Percentiles rank a stretch among this genome's conserved stretches.
These are phyloP conservation scores for Cladobotryum protrusum DNA, from an alignment of 2,329 filamentous ascomycete species.

Conservation along the genomic window DNA sequence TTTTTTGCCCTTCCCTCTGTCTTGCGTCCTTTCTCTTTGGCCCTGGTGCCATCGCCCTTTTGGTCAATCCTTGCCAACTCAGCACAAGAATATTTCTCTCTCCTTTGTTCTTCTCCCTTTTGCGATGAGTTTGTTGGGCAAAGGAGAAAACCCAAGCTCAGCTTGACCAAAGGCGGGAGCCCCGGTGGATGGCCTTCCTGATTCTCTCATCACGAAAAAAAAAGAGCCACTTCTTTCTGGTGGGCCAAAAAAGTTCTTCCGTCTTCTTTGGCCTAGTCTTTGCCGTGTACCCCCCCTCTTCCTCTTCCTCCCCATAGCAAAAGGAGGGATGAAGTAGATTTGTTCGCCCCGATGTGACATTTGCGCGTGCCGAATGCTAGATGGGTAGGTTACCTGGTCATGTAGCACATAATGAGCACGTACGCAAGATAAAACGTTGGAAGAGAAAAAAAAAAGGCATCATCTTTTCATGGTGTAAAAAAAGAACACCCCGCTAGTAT, in stretches of 20 bases:
- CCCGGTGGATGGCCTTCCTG: too few species aligned
- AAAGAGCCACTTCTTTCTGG: too few species aligned
- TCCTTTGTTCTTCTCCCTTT: too few species aligned
- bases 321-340: too few species aligned
- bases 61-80: slow-evolving; percentile 8
- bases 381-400: not conserved
- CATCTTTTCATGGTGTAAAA: not conserved
- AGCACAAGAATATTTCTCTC: not conserved
- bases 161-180: too few species aligned
- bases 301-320: too few species aligned
- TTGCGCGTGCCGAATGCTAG: not conserved
- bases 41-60: not conserved
- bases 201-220: too few species aligned
- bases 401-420: not conserved
- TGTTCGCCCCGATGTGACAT: not conserved
- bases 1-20: slow-evolving; percentile 2
- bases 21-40: slow-evolving; percentile 9
- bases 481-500: not conserved
- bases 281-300: too few species aligned
- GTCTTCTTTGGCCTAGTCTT: too few species aligned
- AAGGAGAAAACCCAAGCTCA: too few species aligned
- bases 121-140: too few species aligned
- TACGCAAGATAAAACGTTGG: not conserved
- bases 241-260: too few species aligned
- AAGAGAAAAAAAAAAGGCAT: not conserved